Evolutionary conservation across 2,329 filamentous ascomycete genomes (phyloP), one percentile per base, ranked within the genome.

Genomic region (Colletotrichum liriopes): DNA sequence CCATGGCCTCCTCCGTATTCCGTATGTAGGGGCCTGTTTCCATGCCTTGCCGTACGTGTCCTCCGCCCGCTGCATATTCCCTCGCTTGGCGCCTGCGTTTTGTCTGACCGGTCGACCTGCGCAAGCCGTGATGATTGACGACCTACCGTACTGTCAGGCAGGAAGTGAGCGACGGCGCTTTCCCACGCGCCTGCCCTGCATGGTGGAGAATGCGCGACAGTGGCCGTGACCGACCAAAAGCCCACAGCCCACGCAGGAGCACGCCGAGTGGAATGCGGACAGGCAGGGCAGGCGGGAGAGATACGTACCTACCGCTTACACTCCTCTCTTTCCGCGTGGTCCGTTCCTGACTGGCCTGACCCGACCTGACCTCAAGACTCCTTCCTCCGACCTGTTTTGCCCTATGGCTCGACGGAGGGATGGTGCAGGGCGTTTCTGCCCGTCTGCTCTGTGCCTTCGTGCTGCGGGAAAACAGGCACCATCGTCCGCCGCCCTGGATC

Each of bases 51-150:
- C 11, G 11, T 61, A 23, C 18, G n/a, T 26, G 16, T 26, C 45
- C n/a, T 26, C 29, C 32, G 60, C 26, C 29, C 59, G 43, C 29
- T 60, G 47, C 67, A 66, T 66, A 20, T 54, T 66, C 41, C 52
- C 52, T 66, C 37, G 55, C 55, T 60, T 61, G 47, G 47, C 67
- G n/a, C 37, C 67, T 66, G 67, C 67, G 60, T 47, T 55, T 43
- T 39, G 32, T 12, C 55, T 54, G 63, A 61, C 67, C 63, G 67
- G 67, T 61, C 55, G 11, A 45, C 43, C 41, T 29, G 18, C n/a
- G 59, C 47, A n/a, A 39, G 29, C 59, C 39, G 9, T 56, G 20
- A 11, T 56, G 11, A 23, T 14, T 56, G 6, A 5, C 16, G 23
- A 16, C 32, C 52, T 20, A 18, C 12, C 35, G 39, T n/a, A n/a